Base-by-base conservation (phyloP, 164 flowering plant genomes). In the Houttuynia cordata region DNA sequence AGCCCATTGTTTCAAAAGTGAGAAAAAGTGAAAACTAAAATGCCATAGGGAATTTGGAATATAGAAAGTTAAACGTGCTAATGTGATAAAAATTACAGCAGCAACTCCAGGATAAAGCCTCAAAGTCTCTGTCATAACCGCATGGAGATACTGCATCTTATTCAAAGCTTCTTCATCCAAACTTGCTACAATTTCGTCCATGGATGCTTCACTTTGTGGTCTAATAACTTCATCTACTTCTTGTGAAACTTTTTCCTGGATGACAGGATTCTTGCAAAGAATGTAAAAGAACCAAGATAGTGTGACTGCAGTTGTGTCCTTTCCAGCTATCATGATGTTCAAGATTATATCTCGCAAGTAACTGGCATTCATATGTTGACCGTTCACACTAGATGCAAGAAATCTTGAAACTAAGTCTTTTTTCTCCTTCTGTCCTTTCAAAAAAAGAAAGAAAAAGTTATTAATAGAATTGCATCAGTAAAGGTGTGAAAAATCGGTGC, bases 81-180 rank as follows among this genome's bases (percentile, higher is more conserved):
- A n/a, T n/a, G n/a, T n/a, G n/a, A n/a, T n/a, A n/a, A n/a, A 3
- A 92, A 53, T 76, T 81, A 91, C 94, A 86, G 80, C 78, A 12
- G 96, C 90, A 64, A 86, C n/a, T n/a, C n/a, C 80, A 62, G 97
- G 97, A 64, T 84, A 82, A 41, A 91, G 79, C 54, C 94, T 78
- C 51, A 91, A 82, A 42, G 94, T 88, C 69, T 91, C 97, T 10
- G 90, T 74, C 51, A 88, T 63, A 12, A 90, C 74, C 47, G 97
- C 91, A 68, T 83, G 89, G 54, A 91, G 88, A 70, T 86, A 86
- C 4, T 88, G 89, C 97, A 91, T 82, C 61, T 75, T 80, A 23
- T 80, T 90, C 6, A 86, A 66, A 34, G 79, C 75, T 58, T 80
- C 86, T 39, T 86, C 94, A 41, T 56, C 74, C 50, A 81, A 15